Evolutionary conservation across 2,329 filamentous ascomycete genomes (phyloP), one percentile per base, ranked within the genome.

Genomic region (Albophoma yamanashiensis): DNA sequence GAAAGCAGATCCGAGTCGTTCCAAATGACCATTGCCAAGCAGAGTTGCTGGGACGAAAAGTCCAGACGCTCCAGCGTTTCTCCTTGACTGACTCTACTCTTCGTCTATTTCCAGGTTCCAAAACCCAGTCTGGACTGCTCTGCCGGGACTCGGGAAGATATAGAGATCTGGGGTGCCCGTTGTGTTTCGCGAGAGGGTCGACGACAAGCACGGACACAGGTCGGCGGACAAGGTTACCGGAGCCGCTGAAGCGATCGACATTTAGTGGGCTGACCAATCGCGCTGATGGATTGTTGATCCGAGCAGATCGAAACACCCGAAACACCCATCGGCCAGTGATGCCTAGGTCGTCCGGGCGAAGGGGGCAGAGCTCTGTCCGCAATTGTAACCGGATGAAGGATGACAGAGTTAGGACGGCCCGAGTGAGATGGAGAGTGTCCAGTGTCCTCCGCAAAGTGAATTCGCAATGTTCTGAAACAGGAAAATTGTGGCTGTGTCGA

Each of bases 241-340:
- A 55, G 59, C 58, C 52, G 53, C 55, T 47, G 52, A 57, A 53
- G 53, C 40, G 55, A 62, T 62, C 59, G 61, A 61, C 59, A 57
- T 39, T 50, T 45, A 58, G 60, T 63, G 63, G 63, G 61, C 61
- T 58, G 47, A 20, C 31, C 50, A 53, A 60, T 62, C 59, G 62
- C 61, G 60, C 61, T 59, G 57, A 63, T 52, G 43, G 57, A 57
- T 40, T 61, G 59, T 27, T 59, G 45, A 58, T 56, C 59, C 55
- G 56, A 63, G 57, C 58, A 59, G 60, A 65, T 63, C 59, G 63
- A 64, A 65, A 65, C 64, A 57, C 56, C 58, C 63, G 64, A 65
- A 63, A 65, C 64, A 60, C 60, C 47, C 61, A 55, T 58, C 53
- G 60, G 58, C 58, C 31, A 60, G 57, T 55, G 59, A 56, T 50